phyloP scores from a whole-genome alignment of 169 alveolate genomes.

The Plasmodium relictum region DNA sequence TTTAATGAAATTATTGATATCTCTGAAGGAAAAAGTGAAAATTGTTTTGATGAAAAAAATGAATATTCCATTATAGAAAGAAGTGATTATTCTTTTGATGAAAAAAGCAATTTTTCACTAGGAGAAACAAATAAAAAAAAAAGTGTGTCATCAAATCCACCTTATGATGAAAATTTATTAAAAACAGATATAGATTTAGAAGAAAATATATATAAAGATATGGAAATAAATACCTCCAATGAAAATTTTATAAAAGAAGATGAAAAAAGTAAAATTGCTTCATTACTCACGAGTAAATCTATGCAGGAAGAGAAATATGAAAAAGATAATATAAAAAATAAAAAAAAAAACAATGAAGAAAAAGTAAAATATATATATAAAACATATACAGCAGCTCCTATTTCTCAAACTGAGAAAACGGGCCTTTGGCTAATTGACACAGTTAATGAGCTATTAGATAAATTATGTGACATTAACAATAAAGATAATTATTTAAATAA shows the following conservation, averaged over 20 bases:
- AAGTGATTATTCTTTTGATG: slow-evolving; percentile 3
- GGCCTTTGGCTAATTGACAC: slow-evolving; percentile 44
- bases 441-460: slow-evolving; percentile 35
- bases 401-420: slow-evolving; percentile 32
- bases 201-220: slow-evolving; percentile 15
- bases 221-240: neutral
- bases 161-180: neutral
- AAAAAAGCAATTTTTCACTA: slow-evolving; percentile 1
- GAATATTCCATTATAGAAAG: neutral
- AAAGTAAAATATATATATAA: slow-evolving; percentile 18
- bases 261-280: neutral
- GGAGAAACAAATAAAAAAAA: neutral
- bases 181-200: slow-evolving; percentile 4
- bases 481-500: slow-evolving; percentile 8
- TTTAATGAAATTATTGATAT: slow-evolving; percentile 15
- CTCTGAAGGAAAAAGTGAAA: neutral
- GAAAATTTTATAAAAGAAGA: neutral
- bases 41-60: slow-evolving; percentile 14
- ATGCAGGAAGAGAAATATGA: neutral
- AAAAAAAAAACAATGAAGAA: neutral
- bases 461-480: slow-evolving; percentile 24
- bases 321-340: neutral
- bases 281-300: neutral
- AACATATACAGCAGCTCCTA: neutral
- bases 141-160: slow-evolving; percentile 1